Conservation (phyloP, 1,284 basidiomycete species). For the Earliella scabrosa region DNA sequence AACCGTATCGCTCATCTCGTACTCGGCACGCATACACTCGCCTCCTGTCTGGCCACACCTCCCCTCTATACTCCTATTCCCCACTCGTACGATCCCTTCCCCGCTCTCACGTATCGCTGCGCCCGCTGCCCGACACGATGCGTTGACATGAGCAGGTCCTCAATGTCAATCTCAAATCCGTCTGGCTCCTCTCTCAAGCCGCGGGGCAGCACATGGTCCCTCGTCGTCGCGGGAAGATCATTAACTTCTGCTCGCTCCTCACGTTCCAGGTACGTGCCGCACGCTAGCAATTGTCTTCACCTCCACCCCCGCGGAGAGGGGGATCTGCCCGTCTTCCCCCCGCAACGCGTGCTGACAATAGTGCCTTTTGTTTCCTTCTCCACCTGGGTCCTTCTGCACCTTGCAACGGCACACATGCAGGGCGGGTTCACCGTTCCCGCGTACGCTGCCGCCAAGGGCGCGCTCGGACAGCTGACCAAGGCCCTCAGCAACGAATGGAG, state of each 20-base stretch:
- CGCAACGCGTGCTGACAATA: conserved; percentile 3
- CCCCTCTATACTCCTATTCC: neutral
- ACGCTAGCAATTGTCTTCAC: neutral
- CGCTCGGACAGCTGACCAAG: conserved; percentile 83
- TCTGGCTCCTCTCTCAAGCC: conserved; percentile 77
- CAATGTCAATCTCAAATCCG: conserved; percentile 79
- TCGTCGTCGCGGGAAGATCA: conserved; percentile 75
- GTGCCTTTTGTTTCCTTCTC: neutral
- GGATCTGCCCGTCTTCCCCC: neutral
- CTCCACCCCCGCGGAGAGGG: neutral
- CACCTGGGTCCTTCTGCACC: neutral
- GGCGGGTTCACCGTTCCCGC: conserved; percentile 86
- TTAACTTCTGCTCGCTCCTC: conserved; percentile 80
- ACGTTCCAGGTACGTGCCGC: conserved; percentile 61
- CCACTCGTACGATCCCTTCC: neutral
- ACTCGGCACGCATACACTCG: neutral
- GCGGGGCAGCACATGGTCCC: conserved; percentile 84
- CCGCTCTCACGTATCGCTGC: neutral
- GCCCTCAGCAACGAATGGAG: conserved; percentile 80
- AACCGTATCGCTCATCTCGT: conserved; percentile 1
- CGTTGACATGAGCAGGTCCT: conserved; percentile 55
- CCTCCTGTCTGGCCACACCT: conserved; percentile 3
- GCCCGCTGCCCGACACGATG: conserved; percentile 1
- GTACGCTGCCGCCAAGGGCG: conserved; percentile 91
- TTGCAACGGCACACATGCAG: conserved; percentile 16